A percentile compares a stretch with the other conserved stretches of the same genome.
Conservation (phyloP, 768 basidiomycete species). For the Termitomyces sp. region DNA sequence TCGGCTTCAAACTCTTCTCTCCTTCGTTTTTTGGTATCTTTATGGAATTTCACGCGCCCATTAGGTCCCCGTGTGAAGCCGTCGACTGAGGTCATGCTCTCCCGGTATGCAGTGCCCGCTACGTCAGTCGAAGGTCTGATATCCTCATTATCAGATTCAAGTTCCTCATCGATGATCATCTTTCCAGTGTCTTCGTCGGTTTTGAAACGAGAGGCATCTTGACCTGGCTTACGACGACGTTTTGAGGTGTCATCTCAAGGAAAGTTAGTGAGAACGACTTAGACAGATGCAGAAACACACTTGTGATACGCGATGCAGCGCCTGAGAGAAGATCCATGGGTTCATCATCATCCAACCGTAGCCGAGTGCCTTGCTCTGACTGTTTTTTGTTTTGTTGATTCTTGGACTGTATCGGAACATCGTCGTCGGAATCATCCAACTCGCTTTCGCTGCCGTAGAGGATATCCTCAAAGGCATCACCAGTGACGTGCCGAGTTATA, state of each 20-base stretch:
- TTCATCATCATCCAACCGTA: conserved; percentile 86
- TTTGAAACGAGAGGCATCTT: conserved; percentile 85
- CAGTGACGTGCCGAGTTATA: conserved; percentile 48
- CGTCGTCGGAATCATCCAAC: conserved; percentile 66
- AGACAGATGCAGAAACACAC: conserved; percentile 39
- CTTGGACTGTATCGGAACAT: conserved; percentile 30
- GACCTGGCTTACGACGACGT: conserved; percentile 73
- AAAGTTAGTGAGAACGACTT: not conserved
- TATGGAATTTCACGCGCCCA: conserved; percentile 92
- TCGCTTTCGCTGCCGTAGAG: conserved; percentile 97
- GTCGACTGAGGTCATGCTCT: conserved; percentile 80
- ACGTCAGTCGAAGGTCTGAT: conserved; percentile 43
- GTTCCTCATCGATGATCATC: conserved; percentile 67
- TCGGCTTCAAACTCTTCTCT: conserved; percentile 61
- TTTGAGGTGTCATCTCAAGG: conserved; percentile 37
- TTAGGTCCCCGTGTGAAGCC: conserved; percentile 83
- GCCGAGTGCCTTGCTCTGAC: conserved; percentile 46
- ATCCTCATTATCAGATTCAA: conserved; percentile 39
- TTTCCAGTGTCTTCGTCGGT: conserved; percentile 80
- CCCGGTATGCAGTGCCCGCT: conserved; percentile 78
- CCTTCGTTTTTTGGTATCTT: conserved; percentile 91
- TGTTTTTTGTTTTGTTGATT: conserved; percentile 29
- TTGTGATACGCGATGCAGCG: conserved; percentile 63
- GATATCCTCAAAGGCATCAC: conserved; percentile 96
- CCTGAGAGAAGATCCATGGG: conserved; percentile 94